A percentile compares a stretch with the other conserved stretches of the same genome.
phyloP scores from a whole-genome alignment of 371 early-diverging fungal species.

The Rhizopus microsporus region DNA sequence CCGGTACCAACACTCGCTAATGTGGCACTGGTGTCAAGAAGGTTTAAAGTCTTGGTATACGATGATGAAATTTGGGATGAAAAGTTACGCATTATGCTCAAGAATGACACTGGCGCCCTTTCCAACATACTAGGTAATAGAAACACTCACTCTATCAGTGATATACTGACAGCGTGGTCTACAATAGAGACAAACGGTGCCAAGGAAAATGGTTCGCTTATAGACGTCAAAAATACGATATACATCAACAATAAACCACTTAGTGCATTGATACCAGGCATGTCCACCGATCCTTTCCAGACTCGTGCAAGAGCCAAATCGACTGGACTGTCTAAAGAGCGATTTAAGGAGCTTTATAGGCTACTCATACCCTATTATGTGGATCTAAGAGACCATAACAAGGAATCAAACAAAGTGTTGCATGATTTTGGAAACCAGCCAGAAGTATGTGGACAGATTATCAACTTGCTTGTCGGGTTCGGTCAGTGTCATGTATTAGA shows the following conservation, averaged over 20 bases:
- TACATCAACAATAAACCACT: conserved; percentile 51
- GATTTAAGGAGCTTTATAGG: conserved; percentile 65
- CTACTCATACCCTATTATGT: conserved; percentile 73
- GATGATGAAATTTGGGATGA: conserved; percentile 68
- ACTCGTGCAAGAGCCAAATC: conserved; percentile 55
- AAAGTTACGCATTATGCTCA: conserved; percentile 44
- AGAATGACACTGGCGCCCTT: conserved; percentile 37
- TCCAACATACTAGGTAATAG: conserved; percentile 28
- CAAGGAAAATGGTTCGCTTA: conserved; percentile 29
- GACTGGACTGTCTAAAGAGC: conserved; percentile 62
- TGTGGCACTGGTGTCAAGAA: conserved; percentile 56
- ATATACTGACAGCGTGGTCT: not conserved
- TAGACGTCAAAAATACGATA: conserved; percentile 36
- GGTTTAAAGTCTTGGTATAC: conserved; percentile 65
- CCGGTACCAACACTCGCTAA: conserved; percentile 51
- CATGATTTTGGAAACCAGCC: conserved; percentile 69
- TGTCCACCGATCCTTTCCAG: conserved; percentile 57
- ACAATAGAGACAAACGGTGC: conserved; percentile 9
- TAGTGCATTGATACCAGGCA: conserved; percentile 58
- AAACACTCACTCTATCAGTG: not conserved
- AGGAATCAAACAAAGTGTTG: conserved; percentile 67
- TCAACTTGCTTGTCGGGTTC: conserved; percentile 62
- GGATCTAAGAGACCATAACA: conserved; percentile 64
- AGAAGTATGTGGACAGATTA: conserved; percentile 64
- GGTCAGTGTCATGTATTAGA: conserved; percentile 55